Percentiles rank a stretch among this genome's conserved stretches.
Conservation (phyloP, 2,329 filamentous ascomycete genomes). For the Didymella pinodella region DNA sequence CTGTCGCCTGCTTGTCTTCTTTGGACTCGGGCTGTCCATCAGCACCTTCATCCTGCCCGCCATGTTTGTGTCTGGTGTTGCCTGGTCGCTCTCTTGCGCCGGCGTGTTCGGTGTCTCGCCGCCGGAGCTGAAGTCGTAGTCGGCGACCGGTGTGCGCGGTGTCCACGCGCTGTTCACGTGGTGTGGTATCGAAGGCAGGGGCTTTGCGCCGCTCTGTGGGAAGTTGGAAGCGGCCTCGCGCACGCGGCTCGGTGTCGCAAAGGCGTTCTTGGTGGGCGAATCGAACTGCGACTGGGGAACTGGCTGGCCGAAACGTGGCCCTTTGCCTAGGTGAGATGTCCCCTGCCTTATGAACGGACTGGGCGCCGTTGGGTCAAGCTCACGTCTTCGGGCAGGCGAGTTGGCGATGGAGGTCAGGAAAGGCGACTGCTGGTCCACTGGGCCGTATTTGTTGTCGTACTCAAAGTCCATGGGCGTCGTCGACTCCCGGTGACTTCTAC, state of each 20-base stretch:
- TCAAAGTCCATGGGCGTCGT: slow-evolving; percentile 64
- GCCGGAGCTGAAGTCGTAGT: slow-evolving; percentile 56
- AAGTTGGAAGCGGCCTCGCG: slow-evolving; percentile 61
- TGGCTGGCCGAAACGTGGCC: slow-evolving; percentile 21
- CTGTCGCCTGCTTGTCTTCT: slow-evolving; percentile 43
- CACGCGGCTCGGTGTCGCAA: slow-evolving; percentile 51
- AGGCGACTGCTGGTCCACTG: slow-evolving; percentile 57
- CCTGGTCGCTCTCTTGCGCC: slow-evolving; percentile 53
- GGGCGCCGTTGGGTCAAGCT: slow-evolving; percentile 27
- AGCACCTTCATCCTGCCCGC: slow-evolving; percentile 40
- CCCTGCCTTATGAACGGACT: slow-evolving; percentile 20
- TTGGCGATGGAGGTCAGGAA: slow-evolving; percentile 51
- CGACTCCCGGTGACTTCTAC: slow-evolving; percentile 46
- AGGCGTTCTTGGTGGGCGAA: slow-evolving; percentile 58
- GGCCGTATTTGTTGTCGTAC: slow-evolving; percentile 58
- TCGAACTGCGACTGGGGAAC: slow-evolving; percentile 52
- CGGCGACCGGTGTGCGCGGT: slow-evolving; percentile 46
- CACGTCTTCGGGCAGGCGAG: slow-evolving; percentile 50
- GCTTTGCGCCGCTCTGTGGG: slow-evolving; percentile 46
- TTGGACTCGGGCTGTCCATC: slow-evolving; percentile 40
- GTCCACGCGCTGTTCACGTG: slow-evolving; percentile 48
- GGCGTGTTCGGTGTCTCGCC: slow-evolving; percentile 60
- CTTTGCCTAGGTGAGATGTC: slow-evolving; percentile 12
- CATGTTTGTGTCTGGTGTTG: slow-evolving; percentile 52
- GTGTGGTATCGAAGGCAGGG: slow-evolving; percentile 49